Base-by-base conservation (phyloP, 129 eudicot species). In the Flaveria linearis region DNA sequence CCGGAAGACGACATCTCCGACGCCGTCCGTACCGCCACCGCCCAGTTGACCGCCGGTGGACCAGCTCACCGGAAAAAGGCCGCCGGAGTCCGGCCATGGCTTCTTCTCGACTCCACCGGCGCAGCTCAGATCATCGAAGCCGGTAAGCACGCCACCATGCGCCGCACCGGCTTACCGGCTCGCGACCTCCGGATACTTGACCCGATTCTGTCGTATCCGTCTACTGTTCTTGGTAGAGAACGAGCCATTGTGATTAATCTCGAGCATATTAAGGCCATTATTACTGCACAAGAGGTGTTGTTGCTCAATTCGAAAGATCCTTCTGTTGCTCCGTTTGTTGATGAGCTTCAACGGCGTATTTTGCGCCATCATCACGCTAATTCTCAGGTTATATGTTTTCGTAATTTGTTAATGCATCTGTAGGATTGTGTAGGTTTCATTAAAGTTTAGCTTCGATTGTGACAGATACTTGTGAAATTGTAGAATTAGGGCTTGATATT, bases 121-220 rank as follows among this genome's bases (percentile, higher is more conserved):
- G 77, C 76, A 17, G 76, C 85, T 2, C 81, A 81, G 71, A 68
- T 70, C 42, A 81, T 81, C 67, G 85, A 81, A 28, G 85, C 88
- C 72, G 98, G 98, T 17, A 91, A 93, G 50, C 98, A 93, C 63
- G 84, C 96, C 46, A 87, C 89, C 76, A 93, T 93, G 98, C 86
- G 97, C 60, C 85, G 96, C 1, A 93, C 98, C 0, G 96, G 93
- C 5, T 88, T 93, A 11, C 97, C 98, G 45, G 98, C 98, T 1
- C 98, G 98, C 16, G 98, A 93, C 79, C 91, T 93, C 17, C 89
- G 98, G 5, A 86, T 93, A 70, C 90, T 93, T 1, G 98, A 93
- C 61, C 98, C 97, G 22, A 83, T 93, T 1, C 74, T 93, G 7
- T 93, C 97, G 0, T 93, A 91, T 68, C 98, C 98, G 0, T 90